These are phyloP conservation scores for Blastobotrys illinoisensis DNA, from an alignment of 1,139 yeast genomes.

Conservation along the genomic window DNA sequence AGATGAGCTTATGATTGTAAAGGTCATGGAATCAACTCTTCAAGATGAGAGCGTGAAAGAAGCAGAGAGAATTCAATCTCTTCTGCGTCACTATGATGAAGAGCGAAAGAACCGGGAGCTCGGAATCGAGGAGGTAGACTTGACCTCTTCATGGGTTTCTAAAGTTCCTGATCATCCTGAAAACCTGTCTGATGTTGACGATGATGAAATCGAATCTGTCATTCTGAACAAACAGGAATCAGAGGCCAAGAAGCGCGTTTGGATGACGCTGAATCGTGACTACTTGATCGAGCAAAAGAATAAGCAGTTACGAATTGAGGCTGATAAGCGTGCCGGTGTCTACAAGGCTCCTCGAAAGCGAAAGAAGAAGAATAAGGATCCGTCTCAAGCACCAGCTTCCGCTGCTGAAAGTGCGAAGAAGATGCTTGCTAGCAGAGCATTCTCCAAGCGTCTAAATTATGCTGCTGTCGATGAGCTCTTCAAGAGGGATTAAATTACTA, in stretches of 20 bases:
- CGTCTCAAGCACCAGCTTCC: constrained; percentile 30
- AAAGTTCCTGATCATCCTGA: constrained; percentile 57
- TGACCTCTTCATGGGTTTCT: constrained; percentile 30
- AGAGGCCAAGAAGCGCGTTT: constrained; percentile 64
- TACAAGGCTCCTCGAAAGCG: constrained; percentile 34
- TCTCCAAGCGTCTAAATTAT: constrained; percentile 85
- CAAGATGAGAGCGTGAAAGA: neutral
- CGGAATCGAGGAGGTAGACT: neutral
- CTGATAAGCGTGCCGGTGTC: constrained; percentile 54
- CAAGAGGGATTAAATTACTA: constrained; percentile 15
- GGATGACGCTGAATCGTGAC: constrained; percentile 87
- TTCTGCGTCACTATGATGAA: neutral
- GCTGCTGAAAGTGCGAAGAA: constrained; percentile 70
- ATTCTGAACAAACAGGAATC: constrained; percentile 64
- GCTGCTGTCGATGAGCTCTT: constrained; percentile 67
- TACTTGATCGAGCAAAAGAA: constrained; percentile 80
- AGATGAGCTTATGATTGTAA: constrained; percentile 10
- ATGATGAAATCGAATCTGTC: constrained; percentile 60
- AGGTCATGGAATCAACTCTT: neutral
- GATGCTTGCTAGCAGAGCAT: constrained; percentile 58
- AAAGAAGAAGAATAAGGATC: constrained; percentile 25
- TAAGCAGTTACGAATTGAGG: constrained; percentile 76
- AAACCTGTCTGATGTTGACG: constrained; percentile 71
- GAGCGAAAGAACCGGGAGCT: neutral
- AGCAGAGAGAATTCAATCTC: neutral